Conservation (phyloP, 192 early-diverging fungal species). For the Piromyces sp. region DNA sequence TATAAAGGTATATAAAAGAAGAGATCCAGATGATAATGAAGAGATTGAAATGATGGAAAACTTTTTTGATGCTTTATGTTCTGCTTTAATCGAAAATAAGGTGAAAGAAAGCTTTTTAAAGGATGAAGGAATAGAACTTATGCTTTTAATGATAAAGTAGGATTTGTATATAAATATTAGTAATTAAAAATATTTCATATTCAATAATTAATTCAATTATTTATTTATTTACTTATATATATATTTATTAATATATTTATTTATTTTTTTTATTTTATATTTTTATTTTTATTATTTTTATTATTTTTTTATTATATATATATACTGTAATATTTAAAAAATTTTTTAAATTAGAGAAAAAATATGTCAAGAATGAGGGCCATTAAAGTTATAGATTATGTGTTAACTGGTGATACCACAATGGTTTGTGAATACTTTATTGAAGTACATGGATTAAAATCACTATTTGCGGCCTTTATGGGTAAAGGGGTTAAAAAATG, state of each 20-base stretch:
- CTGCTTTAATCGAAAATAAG: slow-evolving; percentile 39
- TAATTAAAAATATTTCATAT: too few relatives aligned
- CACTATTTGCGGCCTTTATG: slow-evolving; percentile 76
- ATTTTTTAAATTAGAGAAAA: too few relatives aligned
- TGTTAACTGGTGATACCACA: slow-evolving; percentile 22
- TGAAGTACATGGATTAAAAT: slow-evolving; percentile 61
- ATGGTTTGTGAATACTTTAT: slow-evolving; percentile 56
- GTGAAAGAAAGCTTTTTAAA: slow-evolving; percentile 61
- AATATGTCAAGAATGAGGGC: slow-evolving; percentile 63
- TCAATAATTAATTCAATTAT: too few relatives aligned
- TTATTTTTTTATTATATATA: neutral
- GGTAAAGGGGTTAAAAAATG: slow-evolving; percentile 58
- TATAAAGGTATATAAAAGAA: slow-evolving; percentile 33
- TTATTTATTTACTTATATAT: too few relatives aligned
- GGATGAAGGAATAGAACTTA: slow-evolving; percentile 74
- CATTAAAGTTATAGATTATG: slow-evolving; percentile 72
- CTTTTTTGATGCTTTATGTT: slow-evolving; percentile 66
- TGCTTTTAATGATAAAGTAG: slow-evolving; percentile 75
- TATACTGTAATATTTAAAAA: too few relatives aligned
- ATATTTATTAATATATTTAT: too few relatives aligned
- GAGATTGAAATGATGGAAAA: slow-evolving; percentile 88
- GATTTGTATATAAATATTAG: too few relatives aligned
- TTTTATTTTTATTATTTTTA: too few relatives aligned
- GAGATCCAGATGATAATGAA: slow-evolving; percentile 62
- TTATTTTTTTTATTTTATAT: too few relatives aligned